These are phyloP conservation scores for Chaetothyriales sp. DNA, from an alignment of 2,329 filamentous ascomycete genomes.

Conservation along the genomic window DNA sequence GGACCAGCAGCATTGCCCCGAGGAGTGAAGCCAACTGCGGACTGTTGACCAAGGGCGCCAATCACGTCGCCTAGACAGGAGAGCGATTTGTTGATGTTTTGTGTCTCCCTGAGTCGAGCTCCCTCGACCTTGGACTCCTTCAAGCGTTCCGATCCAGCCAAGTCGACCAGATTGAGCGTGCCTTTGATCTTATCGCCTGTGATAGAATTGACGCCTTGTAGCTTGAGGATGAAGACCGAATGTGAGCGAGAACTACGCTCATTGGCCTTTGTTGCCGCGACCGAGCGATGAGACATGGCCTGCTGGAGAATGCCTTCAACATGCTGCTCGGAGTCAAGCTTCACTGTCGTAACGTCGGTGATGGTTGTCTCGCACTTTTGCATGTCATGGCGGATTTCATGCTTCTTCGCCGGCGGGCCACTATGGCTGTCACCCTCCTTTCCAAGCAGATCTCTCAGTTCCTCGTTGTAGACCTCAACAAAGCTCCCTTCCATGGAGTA, in stretches of 20 bases:
- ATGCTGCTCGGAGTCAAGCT: slow-evolving; percentile 61
- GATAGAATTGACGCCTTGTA: slow-evolving; percentile 50
- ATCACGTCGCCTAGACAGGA: slow-evolving; percentile 91
- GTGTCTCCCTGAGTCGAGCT: slow-evolving; percentile 79
- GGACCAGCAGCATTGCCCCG: slow-evolving; percentile 6
- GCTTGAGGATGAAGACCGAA: slow-evolving; percentile 79
- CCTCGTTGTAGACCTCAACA: slow-evolving; percentile 96
- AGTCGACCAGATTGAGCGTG: slow-evolving; percentile 85
- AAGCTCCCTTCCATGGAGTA: slow-evolving; percentile 94
- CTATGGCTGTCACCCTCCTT: slow-evolving; percentile 59
- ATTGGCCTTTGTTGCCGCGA: slow-evolving; percentile 95
- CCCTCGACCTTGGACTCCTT: slow-evolving; percentile 78
- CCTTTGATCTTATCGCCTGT: slow-evolving; percentile 80
- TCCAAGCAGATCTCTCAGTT: slow-evolving; percentile 76
- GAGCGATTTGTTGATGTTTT: slow-evolving; percentile 92
- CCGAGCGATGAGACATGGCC: slow-evolving; percentile 73
- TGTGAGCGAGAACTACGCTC: slow-evolving; percentile 87
- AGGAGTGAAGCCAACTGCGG: slow-evolving; percentile 4
- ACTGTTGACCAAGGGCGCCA: slow-evolving; percentile 67
- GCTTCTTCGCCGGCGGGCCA: slow-evolving; percentile 71
- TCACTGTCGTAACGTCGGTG: slow-evolving; percentile 61
- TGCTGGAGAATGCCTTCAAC: slow-evolving; percentile 67
- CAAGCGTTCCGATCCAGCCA: slow-evolving; percentile 82
- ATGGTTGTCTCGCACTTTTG: slow-evolving; percentile 67
- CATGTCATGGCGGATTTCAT: slow-evolving; percentile 79